phyloP scores from a whole-genome alignment of 1,139 yeast species.

The Saccharomycopsis crataegensis region DNA sequence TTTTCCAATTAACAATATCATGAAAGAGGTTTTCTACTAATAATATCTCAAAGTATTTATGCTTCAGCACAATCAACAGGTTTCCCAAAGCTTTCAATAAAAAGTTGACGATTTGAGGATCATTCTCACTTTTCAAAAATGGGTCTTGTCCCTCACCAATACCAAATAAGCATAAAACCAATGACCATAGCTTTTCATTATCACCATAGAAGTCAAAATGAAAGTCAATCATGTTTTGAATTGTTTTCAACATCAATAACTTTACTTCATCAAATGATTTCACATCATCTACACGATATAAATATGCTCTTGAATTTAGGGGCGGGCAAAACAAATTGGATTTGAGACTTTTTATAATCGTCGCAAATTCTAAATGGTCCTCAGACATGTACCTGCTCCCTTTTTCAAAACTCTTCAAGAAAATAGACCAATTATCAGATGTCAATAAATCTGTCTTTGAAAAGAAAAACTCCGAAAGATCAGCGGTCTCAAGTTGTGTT shows the following conservation, averaged over 20 bases:
- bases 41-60: constrained; percentile 5
- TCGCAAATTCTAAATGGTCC: not conserved
- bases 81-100: constrained; percentile 2
- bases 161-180: constrained; percentile 14
- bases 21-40: constrained; percentile 1
- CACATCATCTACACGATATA: constrained; percentile 2
- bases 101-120: constrained; percentile 1
- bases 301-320: not conserved
- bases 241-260: constrained; percentile 1
- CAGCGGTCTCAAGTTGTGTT: constrained; percentile 7
- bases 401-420: constrained; percentile 7
- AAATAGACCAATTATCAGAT: constrained; percentile 8
- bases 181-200: constrained; percentile 11
- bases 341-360: not conserved
- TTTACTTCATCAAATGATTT: constrained; percentile 1
- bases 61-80: constrained; percentile 1
- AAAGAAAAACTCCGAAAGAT: constrained; percentile 10
- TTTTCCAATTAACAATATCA: not conserved
- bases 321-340: not conserved
- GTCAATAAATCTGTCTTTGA: constrained; percentile 9
- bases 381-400: not conserved
- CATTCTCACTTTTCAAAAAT: constrained; percentile 8
- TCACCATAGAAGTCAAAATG: constrained; percentile 15
- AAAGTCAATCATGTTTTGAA: constrained; percentile 1
- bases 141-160: not conserved